Evolutionary conservation across 305 asterid genomes (phyloP).

Genomic region (Fraxinus albicans): DNA sequence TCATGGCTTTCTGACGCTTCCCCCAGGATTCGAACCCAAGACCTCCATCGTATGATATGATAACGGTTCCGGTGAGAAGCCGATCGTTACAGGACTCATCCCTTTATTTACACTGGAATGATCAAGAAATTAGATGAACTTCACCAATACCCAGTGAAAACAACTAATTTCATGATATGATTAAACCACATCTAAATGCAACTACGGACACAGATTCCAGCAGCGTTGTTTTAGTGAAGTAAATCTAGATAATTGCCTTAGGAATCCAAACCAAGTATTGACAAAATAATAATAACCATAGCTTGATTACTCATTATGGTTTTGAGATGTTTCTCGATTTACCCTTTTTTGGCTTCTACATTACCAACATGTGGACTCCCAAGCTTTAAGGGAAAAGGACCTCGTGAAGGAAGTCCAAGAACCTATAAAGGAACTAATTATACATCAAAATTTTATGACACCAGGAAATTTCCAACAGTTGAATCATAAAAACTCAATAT

Average conservation of each 20-base stretch:
- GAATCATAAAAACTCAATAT: not conserved
- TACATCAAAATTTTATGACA: not conserved
- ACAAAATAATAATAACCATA: not conserved
- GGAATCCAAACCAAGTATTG: not conserved
- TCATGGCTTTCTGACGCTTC: too few species aligned
- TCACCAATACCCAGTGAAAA: not conserved
- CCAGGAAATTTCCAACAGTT: not conserved
- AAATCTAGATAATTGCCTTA: not conserved
- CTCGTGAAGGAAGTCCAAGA: not conserved
- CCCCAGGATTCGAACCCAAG: too few species aligned
- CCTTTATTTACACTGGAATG: constrained; percentile 40
- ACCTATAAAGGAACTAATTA: not conserved
- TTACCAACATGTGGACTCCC: not conserved
- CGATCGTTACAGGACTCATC: too few species aligned
- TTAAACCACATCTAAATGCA: not conserved
- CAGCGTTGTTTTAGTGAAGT: not conserved
- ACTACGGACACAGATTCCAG: not conserved
- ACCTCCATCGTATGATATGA: too few species aligned
- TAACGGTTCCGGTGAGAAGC: too few species aligned
- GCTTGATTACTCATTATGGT: not conserved
- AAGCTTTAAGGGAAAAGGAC: not conserved
- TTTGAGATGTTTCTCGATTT: not conserved
- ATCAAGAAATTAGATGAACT: constrained; percentile 14
- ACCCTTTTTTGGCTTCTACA: not conserved
- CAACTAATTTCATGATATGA: not conserved